Evolutionary conservation across 805 yeast species (phyloP).

Genomic region (Isabelozyma pseudorhagii): DNA sequence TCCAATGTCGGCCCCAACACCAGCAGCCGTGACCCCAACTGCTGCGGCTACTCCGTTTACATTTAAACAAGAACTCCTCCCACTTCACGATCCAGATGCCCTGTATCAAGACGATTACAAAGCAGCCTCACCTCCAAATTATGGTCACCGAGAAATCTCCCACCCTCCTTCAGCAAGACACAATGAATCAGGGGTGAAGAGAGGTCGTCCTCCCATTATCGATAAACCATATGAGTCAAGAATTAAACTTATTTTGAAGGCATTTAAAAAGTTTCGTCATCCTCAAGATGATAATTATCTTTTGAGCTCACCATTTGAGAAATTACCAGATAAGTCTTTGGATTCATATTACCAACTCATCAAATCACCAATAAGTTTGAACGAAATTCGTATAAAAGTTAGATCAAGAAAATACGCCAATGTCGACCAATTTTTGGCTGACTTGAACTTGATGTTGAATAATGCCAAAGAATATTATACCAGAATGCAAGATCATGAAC

Average conservation of each 20-base stretch:
- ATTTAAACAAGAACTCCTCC: slow-evolving; percentile 1
- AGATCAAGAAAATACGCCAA: slow-evolving; percentile 78
- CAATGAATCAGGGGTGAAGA: slow-evolving; percentile 51
- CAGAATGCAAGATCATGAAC: slow-evolving; percentile 54
- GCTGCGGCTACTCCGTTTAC: background rate
- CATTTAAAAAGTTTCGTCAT: slow-evolving; percentile 69
- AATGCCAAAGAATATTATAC: slow-evolving; percentile 63
- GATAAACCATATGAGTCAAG: slow-evolving; percentile 91
- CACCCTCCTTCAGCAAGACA: background rate
- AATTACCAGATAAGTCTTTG: slow-evolving; percentile 66
- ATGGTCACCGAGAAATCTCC: background rate
- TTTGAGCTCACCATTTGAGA: slow-evolving; percentile 69
- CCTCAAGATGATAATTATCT: slow-evolving; percentile 44
- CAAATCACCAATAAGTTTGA: slow-evolving; percentile 60
- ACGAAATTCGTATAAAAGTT: slow-evolving; percentile 75
- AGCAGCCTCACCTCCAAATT: background rate
- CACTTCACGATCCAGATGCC: background rate
- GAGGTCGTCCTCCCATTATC: slow-evolving; percentile 90
- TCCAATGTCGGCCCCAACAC: background rate
- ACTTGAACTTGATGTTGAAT: slow-evolving; percentile 68
- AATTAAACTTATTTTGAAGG: slow-evolving; percentile 81
- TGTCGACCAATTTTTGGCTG: slow-evolving; percentile 74
- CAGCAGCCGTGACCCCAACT: background rate
- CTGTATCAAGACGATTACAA: background rate
- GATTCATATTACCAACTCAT: slow-evolving; percentile 54